These are phyloP conservation scores for Triadica sebifera DNA, from an alignment of 345 rosid genomes.

Conservation along the genomic window DNA sequence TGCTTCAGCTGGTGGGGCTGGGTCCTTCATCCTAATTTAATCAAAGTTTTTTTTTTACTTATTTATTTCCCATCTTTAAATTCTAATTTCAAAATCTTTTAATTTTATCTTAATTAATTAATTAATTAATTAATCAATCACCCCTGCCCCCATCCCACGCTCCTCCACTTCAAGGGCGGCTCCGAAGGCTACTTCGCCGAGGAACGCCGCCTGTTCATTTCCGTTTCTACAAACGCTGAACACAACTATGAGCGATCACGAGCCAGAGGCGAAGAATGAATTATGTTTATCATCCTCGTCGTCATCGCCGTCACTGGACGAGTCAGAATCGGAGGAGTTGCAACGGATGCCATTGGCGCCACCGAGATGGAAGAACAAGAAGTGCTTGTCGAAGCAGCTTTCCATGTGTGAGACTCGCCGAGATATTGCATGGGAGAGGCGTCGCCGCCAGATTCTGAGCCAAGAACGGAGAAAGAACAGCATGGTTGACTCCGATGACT, in stretches of 20 bases:
- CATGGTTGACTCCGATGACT: constrained; percentile 33
- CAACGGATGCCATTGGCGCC: constrained; percentile 47
- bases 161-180: neutral
- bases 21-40: neutral
- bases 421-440: constrained; percentile 82
- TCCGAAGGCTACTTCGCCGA: neutral
- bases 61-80: neutral
- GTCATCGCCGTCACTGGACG: constrained; percentile 15
- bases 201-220: neutral
- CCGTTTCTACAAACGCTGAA: too few species aligned
- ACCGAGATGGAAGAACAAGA: constrained; percentile 41
- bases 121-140: neutral
- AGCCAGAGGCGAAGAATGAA: neutral
- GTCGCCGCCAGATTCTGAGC: constrained; percentile 59
- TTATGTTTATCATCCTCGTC: constrained; percentile 20
- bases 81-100: neutral
- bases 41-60: neutral
- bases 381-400: constrained; percentile 60
- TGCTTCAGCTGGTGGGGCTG: constrained; percentile 6
- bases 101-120: neutral
- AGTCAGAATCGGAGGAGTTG: constrained; percentile 36
- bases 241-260: neutral
- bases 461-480: constrained; percentile 42
- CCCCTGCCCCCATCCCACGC: neutral
- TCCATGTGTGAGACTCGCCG: constrained; percentile 77